Evolutionary conservation across 106 monocot genomes (phyloP).

Genomic region (Vanilla planifolia): DNA sequence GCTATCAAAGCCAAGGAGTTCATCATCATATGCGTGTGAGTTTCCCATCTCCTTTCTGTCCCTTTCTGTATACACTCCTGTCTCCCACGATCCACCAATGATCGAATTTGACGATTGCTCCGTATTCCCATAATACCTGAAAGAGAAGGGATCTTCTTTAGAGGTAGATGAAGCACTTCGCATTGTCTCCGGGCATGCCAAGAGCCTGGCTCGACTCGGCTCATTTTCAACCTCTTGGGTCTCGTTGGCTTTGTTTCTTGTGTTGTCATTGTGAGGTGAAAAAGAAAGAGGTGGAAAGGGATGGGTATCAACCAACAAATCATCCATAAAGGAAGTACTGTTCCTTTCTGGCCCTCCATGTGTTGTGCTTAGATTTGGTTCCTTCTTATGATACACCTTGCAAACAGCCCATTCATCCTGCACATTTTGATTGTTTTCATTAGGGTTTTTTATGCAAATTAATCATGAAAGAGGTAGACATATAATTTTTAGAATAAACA

Average conservation of each 20-base stretch:
- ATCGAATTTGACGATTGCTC: too few relatives aligned
- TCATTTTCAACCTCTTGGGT: neutral
- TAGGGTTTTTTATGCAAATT: neutral
- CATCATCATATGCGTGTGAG: neutral
- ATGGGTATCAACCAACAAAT: neutral
- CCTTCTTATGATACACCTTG: neutral
- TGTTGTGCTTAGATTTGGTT: neutral
- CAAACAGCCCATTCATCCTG: constrained; percentile 3
- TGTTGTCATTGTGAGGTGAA: neutral
- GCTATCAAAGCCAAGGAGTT: neutral
- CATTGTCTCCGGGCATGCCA: neutral
- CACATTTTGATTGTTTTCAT: neutral
- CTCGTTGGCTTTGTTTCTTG: neutral
- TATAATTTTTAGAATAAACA: neutral
- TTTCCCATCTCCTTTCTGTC: neutral
- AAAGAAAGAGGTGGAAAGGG: neutral
- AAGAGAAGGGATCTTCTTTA: too few relatives aligned
- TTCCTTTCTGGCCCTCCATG: neutral
- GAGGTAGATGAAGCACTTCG: neutral
- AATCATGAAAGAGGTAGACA: neutral
- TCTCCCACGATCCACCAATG: too few relatives aligned
- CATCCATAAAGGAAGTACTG: neutral
- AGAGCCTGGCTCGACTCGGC: neutral
- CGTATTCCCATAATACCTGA: too few relatives aligned
- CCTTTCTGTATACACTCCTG: neutral